Conservation (phyloP, 1,284 basidiomycete species). For the Termitomyces sp. region DNA sequence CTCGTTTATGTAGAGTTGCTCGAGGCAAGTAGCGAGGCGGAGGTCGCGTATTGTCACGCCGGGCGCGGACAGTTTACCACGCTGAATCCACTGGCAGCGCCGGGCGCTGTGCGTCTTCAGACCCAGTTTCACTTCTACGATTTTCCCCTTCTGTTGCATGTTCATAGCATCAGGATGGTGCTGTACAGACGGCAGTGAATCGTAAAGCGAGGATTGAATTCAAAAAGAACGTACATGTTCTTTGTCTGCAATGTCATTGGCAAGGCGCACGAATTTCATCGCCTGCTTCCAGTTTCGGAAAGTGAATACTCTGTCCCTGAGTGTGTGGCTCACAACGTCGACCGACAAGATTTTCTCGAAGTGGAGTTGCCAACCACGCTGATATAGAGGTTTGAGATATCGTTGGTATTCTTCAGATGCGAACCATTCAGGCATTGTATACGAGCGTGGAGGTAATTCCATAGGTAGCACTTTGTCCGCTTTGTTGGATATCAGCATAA, state of each 20-base stretch:
- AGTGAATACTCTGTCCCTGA: slow-evolving; percentile 11
- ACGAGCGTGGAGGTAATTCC: slow-evolving; percentile 4
- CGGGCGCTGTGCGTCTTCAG: slow-evolving; percentile 14
- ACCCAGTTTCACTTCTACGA: neutral
- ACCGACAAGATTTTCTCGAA: neutral
- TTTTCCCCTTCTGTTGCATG: neutral
- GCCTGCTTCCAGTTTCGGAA: slow-evolving; percentile 14
- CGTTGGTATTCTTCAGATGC: slow-evolving; percentile 16
- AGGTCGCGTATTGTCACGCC: slow-evolving; percentile 49
- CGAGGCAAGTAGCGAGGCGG: slow-evolving; percentile 39
- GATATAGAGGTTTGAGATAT: slow-evolving; percentile 25
- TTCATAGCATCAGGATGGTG: slow-evolving; percentile 18
- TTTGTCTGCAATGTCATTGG: slow-evolving; percentile 10
- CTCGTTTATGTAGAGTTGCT: slow-evolving; percentile 20
- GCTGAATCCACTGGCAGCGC: slow-evolving; percentile 13
- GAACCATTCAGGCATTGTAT: slow-evolving; percentile 14
- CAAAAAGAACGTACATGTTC: slow-evolving; percentile 16
- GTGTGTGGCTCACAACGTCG: slow-evolving; percentile 1
- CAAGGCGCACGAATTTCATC: slow-evolving; percentile 13
- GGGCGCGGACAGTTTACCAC: slow-evolving; percentile 10
- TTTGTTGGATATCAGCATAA: neutral
- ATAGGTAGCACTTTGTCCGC: neutral
- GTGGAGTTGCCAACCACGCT: slow-evolving; percentile 26
- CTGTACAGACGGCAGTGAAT: slow-evolving; percentile 6
- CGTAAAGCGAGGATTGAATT: neutral